A percentile compares a stretch with the other conserved stretches of the same genome.
Conservation (phyloP, 1,139 yeast species). For the Chernovozyma sophiae-reginae region DNA sequence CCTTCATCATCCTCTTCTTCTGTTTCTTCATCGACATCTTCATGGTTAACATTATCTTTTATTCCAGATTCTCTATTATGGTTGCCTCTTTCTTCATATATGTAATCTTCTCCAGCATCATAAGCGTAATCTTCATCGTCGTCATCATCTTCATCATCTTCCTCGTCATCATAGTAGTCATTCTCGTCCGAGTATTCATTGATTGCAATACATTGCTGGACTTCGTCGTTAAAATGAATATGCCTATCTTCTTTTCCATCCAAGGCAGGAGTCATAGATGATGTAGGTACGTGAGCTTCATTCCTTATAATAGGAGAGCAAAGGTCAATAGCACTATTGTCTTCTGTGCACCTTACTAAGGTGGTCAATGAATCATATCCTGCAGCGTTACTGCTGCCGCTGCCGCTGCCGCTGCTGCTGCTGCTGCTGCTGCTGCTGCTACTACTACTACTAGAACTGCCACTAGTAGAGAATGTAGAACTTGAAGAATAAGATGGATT, state of each 20-base stretch:
- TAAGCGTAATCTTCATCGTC: slow-evolving; percentile 15
- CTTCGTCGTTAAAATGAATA: slow-evolving; percentile 89
- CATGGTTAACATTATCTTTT: slow-evolving; percentile 15
- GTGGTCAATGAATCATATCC: neutral
- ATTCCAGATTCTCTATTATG: slow-evolving; percentile 17
- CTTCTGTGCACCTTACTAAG: too few relatives aligned
- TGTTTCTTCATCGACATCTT: slow-evolving; percentile 30
- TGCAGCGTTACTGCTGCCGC: neutral
- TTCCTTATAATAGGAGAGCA: neutral
- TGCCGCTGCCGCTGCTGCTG: neutral
- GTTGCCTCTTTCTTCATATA: slow-evolving; percentile 11
- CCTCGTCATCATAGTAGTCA: slow-evolving; percentile 15
- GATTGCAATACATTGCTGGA: slow-evolving; percentile 84
- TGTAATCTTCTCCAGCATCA: slow-evolving; percentile 16
- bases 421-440: neutral
- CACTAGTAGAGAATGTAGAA: neutral
- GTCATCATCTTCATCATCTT: slow-evolving; percentile 18
- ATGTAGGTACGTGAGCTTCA: neutral
- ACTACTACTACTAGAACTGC: neutral
- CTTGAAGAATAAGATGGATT: neutral
- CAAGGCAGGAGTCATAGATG: neutral
- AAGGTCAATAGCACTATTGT: neutral
- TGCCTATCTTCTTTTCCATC: slow-evolving; percentile 46
- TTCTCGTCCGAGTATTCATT: slow-evolving; percentile 34
- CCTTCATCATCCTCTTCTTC: slow-evolving; percentile 59